Percentiles rank a stretch among this genome's conserved stretches.
phyloP scores from a whole-genome alignment of 768 basidiomycete species.

The Boletus vermiculosoides region DNA sequence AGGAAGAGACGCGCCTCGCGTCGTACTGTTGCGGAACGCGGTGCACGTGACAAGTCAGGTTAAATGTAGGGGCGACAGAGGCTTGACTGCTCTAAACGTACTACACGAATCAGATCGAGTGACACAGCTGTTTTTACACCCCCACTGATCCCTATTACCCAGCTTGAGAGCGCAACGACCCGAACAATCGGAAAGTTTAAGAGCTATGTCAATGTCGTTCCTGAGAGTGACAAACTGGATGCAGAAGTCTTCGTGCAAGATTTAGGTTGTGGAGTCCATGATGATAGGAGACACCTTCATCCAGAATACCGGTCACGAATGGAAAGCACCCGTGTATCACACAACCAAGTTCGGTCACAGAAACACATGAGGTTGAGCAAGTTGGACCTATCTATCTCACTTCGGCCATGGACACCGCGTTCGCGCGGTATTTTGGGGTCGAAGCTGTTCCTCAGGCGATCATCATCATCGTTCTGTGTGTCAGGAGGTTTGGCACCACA shows the following conservation, averaged over 20 bases:
- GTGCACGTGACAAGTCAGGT: slow-evolving; percentile 22
- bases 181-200: neutral
- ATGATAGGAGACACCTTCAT: neutral
- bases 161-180: neutral
- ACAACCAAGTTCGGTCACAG: neutral
- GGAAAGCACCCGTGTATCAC: neutral
- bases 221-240: neutral
- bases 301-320: neutral
- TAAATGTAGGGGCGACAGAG: neutral
- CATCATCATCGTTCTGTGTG: neutral
- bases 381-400: neutral
- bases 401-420: slow-evolving; percentile 1
- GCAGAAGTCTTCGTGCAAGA: neutral
- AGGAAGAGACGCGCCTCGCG: slow-evolving; percentile 6
- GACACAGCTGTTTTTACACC: neutral
- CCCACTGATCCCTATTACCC: no score
- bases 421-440: slow-evolving; percentile 5
- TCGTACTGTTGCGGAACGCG: slow-evolving; percentile 13
- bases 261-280: neutral
- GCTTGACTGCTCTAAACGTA: neutral
- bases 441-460: slow-evolving; percentile 8
- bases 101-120: neutral
- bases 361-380: neutral
- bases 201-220: neutral
- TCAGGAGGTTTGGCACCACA: slow-evolving; percentile 3